phyloP scores from a whole-genome alignment of 768 basidiomycete genomes.

The Cystobasidium onofrii region DNA sequence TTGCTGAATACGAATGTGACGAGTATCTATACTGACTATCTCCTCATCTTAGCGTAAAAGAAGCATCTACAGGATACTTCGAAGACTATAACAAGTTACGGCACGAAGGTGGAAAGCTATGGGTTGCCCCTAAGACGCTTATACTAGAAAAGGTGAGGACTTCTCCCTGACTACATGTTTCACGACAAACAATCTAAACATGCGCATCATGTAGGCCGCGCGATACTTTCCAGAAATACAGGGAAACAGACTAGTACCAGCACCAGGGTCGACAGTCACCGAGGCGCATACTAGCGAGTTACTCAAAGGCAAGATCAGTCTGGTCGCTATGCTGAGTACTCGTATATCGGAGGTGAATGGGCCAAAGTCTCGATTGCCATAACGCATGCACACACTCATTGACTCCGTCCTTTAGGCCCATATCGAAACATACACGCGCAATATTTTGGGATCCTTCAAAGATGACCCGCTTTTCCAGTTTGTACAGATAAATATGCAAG shows the following conservation, averaged over 20 bases:
- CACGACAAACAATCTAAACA: background rate
- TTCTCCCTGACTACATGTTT: background rate
- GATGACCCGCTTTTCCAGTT: constrained; percentile 59
- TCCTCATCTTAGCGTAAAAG: constrained; percentile 51
- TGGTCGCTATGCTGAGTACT: constrained; percentile 74
- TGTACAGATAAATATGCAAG: constrained; percentile 73
- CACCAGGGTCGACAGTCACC: constrained; percentile 42
- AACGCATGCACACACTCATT: background rate
- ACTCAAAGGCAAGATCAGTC: constrained; percentile 64
- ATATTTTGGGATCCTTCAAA: constrained; percentile 42
- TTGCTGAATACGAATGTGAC: background rate
- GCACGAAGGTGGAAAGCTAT: constrained; percentile 81
- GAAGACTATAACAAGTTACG: constrained; percentile 73
- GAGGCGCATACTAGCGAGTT: constrained; percentile 68
- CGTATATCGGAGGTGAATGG: constrained; percentile 80
- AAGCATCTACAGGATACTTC: constrained; percentile 74
- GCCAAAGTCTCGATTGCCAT: constrained; percentile 35
- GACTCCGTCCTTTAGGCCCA: constrained; percentile 55
- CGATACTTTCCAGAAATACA: constrained; percentile 80
- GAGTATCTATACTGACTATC: constrained; percentile 9
- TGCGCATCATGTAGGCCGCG: constrained; percentile 58
- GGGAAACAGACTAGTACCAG: constrained; percentile 57
- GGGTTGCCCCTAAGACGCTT: constrained; percentile 80
- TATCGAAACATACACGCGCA: constrained; percentile 56
- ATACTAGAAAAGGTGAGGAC: constrained; percentile 72